phyloP scores from a whole-genome alignment of 2,329 filamentous ascomycete genomes.

The Aspergillus pseudoglaucus region DNA sequence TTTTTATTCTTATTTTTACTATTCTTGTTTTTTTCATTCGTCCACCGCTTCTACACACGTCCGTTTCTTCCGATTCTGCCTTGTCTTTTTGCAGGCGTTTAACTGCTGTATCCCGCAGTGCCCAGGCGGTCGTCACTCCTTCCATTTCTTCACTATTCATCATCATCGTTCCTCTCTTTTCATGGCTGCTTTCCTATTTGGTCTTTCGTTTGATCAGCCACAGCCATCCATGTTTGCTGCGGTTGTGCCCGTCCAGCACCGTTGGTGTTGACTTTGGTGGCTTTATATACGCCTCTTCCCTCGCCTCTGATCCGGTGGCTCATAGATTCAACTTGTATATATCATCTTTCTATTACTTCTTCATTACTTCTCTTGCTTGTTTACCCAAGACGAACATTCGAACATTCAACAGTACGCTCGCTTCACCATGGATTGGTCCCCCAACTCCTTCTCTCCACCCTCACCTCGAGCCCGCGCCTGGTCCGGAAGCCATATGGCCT shows the following conservation, averaged over 20 bases:
- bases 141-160: background rate
- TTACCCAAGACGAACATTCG: background rate
- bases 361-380: background rate
- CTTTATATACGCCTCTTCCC: constrained; percentile 19
- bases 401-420: background rate
- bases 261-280: constrained; percentile 15
- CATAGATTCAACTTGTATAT: constrained; percentile 7
- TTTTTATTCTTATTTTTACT: background rate
- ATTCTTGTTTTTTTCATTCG: constrained; percentile 4
- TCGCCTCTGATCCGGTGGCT: constrained; percentile 2
- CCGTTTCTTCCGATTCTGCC: constrained; percentile 27
- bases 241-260: constrained; percentile 14
- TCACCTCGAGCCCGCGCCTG: background rate
- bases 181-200: background rate
- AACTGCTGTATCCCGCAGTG: background rate
- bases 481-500: constrained; percentile 6
- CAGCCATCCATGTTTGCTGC: constrained; percentile 22
- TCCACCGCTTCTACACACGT: background rate
- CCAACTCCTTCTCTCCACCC: background rate
- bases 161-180: background rate
- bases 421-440: background rate
- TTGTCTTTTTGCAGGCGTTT: constrained; percentile 26
- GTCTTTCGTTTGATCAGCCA: constrained; percentile 16
- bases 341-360: constrained; percentile 3
- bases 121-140: background rate